phyloP scores from a whole-genome alignment of 495 filamentous ascomycete species.

The Penicillium coprophilum region DNA sequence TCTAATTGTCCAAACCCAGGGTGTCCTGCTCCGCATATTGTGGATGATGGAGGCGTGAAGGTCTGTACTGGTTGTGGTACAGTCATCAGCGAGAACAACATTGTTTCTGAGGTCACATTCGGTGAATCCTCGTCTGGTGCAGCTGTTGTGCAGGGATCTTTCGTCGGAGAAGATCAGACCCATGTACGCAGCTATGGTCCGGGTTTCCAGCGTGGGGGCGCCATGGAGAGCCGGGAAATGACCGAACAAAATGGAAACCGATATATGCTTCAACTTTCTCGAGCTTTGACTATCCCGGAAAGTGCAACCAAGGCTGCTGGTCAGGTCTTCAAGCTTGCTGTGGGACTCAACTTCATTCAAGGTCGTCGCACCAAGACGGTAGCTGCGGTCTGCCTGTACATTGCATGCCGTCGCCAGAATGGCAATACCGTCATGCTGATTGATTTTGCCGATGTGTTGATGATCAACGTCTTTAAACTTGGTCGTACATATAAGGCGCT shows the following conservation, averaged over 20 bases:
- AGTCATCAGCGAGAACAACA: constrained; percentile 76
- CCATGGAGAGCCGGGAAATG: constrained; percentile 65
- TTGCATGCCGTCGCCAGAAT: constrained; percentile 70
- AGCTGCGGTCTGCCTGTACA: constrained; percentile 82
- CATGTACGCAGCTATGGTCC: constrained; percentile 61
- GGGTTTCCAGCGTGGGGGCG: constrained; percentile 54
- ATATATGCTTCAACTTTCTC: constrained; percentile 51
- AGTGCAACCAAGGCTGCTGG: constrained; percentile 61
- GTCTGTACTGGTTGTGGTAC: constrained; percentile 83
- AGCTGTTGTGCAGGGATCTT: constrained; percentile 86
- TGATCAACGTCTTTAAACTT: constrained; percentile 85
- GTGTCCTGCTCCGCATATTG: constrained; percentile 49
- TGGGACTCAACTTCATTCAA: constrained; percentile 74
- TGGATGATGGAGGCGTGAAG: constrained; percentile 54
- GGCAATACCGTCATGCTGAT: constrained; percentile 76
- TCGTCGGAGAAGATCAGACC: constrained; percentile 77
- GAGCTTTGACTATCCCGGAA: constrained; percentile 56
- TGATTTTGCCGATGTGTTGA: constrained; percentile 85
- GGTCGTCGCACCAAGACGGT: constrained; percentile 84
- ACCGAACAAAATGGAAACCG: constrained; percentile 64
- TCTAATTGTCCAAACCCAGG: constrained; percentile 49
- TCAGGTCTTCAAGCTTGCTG: constrained; percentile 75
- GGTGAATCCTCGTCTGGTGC: constrained; percentile 80
- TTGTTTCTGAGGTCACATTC: constrained; percentile 88
- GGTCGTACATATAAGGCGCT: constrained; percentile 81